Conservation (phyloP, 345 rosid genomes). For the Eucalyptus polybractea region DNA sequence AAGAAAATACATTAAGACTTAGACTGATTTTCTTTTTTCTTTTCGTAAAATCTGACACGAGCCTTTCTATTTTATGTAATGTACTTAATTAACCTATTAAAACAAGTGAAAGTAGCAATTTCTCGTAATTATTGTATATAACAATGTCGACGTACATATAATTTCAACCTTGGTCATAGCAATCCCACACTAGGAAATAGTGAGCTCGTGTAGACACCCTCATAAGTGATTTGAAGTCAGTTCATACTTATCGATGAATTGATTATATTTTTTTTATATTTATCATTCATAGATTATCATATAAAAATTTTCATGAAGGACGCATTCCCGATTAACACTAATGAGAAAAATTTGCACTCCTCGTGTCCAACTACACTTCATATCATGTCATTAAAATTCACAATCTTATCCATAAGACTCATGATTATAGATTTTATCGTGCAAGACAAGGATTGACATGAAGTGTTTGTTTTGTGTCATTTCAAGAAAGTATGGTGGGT, state of each 20-base stretch:
- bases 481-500: neutral
- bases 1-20: neutral
- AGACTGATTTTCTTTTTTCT: neutral
- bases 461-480: neutral
- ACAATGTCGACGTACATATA: neutral
- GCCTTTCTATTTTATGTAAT: neutral
- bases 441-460: neutral
- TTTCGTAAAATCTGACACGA: neutral
- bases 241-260: neutral
- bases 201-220: neutral
- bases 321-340: fast-evolving
- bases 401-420: neutral
- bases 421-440: neutral
- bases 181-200: neutral
- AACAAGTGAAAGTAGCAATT: neutral
- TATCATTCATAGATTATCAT: neutral
- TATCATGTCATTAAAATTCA: neutral
- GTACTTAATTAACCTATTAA: neutral
- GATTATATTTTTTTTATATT: neutral
- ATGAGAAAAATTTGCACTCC: neutral
- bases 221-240: neutral
- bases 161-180: neutral
- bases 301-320: neutral
- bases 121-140: fast-evolving
- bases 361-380: neutral